Base-by-base conservation (phyloP, 805 yeast genomes). In the Candida gorgasii region DNA sequence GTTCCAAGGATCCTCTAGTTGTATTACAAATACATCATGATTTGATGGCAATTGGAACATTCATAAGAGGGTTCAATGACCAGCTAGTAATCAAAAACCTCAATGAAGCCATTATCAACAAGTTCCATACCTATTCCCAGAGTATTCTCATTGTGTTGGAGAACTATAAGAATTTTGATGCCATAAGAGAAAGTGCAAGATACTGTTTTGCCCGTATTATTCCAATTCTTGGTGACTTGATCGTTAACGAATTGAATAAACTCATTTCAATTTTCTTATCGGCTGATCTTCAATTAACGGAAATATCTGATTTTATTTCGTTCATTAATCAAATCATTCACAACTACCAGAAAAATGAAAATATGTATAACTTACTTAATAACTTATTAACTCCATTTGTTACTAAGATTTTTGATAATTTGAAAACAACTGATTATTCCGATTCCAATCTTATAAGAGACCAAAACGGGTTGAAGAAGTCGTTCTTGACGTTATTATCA, bases 301-400 rank as follows among this genome's bases (percentile, higher is more conserved):
- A 90, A 59, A 67, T 92, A 58, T 75, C 77, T 28, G 96, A 89
- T 56, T 89, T 93, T 57, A 66, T 89, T 42, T 78, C 92, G 29
- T 92, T 93, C 60, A 66, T 93, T 47, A 90, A 95, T 4, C 98
- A 93, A 64, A 78, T 93, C 47, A 78, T 86, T 40, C 97, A 92
- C 60, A 78, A 74, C 50, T 89, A 84, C 64, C 78, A 80, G 55
- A 72, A 72, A 35, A 83, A 86, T 51, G 80, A 78, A 32, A 75
- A 73, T 33, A 79, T 89, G 41, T 89, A 86, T 61, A 80, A 81
- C 52, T 69, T 92, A 63, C 70, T 92, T 49, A 80, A 85, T 54
- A 82, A 82, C 43, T 67, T 93, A 46, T 60, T 89, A 44, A 69
- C 86, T 0, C 96, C 97, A n/a, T 72, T 90, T 38, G 67, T 86